Base-by-base conservation (phyloP, 768 basidiomycete species). In the Tulasnella sp. region DNA sequence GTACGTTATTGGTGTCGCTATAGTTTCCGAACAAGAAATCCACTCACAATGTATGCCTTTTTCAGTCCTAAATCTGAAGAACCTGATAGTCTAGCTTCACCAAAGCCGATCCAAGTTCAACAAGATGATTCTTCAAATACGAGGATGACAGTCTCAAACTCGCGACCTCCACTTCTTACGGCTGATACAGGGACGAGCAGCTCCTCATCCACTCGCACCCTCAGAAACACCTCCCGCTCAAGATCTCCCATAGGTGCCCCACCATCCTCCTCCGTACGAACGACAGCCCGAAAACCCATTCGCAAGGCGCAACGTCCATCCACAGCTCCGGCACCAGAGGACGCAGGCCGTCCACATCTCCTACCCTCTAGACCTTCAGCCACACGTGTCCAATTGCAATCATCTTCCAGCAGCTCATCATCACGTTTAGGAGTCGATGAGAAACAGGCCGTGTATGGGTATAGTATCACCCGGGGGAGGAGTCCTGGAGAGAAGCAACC, bases 271-370 rank as follows among this genome's bases (percentile, higher is more conserved):
- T 7, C 41, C 19, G 26, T 1, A 21, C 42, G 34, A 45, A n/a
- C 27, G 41, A 32, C 32, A 11, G 43, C 32, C 24, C 32, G 27
- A 41, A 42, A 42, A 27, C 1, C 26, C n/a, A 24, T 42, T 1
- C 54, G 54, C 11, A 56, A 42, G 43, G n/a, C 41, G n/a, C 34
- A 32, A 2, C 54, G 54, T 8, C 54, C 54, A 8, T 24, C 41
- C 3, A 56, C 54, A 2, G 54, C 54, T 24, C 54, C 54, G 19
- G 26, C 54, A 42, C 19, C 21, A 24, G 54, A 56, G n/a, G 43
- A 24, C 1, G 27, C 19, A 15, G 41, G 38, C 5, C 19, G 54
- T 10, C 17, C 32, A 23, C 38, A 1, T 2, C 41, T 56, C 34
- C 41, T 56, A 13, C 54, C 54, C 32, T 34, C 54, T 9, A 34